Evolutionary conservation across 1,284 basidiomycete species (phyloP).

Genomic region (Trichosporon faecale): DNA sequence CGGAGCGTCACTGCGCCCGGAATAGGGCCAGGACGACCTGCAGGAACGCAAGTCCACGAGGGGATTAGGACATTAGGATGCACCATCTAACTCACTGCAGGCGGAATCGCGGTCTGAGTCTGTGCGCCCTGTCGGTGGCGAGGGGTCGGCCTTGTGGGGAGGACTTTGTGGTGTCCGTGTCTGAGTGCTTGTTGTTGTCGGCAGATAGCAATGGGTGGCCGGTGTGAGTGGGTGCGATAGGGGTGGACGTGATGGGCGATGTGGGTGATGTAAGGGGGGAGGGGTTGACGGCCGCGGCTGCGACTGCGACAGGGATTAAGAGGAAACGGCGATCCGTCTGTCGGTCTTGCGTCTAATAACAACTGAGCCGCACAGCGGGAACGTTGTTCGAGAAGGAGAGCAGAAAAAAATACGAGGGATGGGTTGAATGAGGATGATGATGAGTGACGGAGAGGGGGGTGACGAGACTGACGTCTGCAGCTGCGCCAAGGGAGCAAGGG

Average conservation of each 20-base stretch:
- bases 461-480: not conserved
- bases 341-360: not conserved
- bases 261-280: not conserved
- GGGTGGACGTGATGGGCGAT: not conserved
- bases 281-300: not conserved
- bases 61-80: not conserved
- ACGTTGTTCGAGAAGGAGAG: not conserved
- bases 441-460: not conserved
- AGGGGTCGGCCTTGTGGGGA: not conserved
- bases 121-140: constrained; percentile 8
- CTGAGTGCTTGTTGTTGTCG: not conserved
- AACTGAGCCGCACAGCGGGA: not conserved
- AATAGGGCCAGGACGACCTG: not conserved
- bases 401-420: not conserved
- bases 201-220: not conserved
- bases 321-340: not conserved
- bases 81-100: constrained; percentile 5
- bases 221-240: not conserved
- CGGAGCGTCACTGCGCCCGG: constrained; percentile 1
- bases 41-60: not conserved
- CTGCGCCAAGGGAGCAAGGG: not conserved
- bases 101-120: not conserved
- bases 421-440: not conserved
- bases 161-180: constrained; percentile 3
- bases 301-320: not conserved